Percentiles rank a stretch among this genome's conserved stretches.
phyloP scores from a whole-genome alignment of 352 stramenopile genomes.

The Albugo laibachii region DNA sequence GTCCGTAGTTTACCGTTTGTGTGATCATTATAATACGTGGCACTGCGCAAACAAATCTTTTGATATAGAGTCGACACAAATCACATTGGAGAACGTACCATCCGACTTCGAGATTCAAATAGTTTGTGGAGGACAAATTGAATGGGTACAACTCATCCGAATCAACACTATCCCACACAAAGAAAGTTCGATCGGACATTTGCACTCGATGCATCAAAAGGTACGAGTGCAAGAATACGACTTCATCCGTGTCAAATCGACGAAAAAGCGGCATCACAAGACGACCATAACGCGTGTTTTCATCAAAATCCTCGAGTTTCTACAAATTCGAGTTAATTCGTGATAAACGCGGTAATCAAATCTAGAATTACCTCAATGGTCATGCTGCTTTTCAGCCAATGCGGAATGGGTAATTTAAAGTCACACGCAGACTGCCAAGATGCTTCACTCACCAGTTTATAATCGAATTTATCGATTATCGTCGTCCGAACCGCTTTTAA shows the following conservation, averaged over 20 bases:
- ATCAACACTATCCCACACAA: slow-evolving; percentile 51
- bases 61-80: neutral
- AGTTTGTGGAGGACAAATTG: slow-evolving; percentile 27
- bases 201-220: slow-evolving; percentile 43
- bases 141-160: slow-evolving; percentile 44
- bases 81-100: slow-evolving; percentile 17
- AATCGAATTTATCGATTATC: slow-evolving; percentile 26
- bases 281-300: slow-evolving; percentile 55
- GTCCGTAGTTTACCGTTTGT: slow-evolving; percentile 25
- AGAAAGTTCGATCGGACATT: slow-evolving; percentile 29
- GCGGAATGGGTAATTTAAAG: slow-evolving; percentile 47
- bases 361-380: slow-evolving; percentile 22
- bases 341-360: neutral
- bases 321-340: neutral
- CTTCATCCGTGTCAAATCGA: slow-evolving; percentile 23
- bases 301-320: slow-evolving; percentile 54
- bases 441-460: slow-evolving; percentile 35
- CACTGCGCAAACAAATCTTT: slow-evolving; percentile 8
- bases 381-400: slow-evolving; percentile 39
- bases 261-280: slow-evolving; percentile 50
- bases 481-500: slow-evolving; percentile 51
- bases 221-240: slow-evolving; percentile 64
- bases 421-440: slow-evolving; percentile 63
- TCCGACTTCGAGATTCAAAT: slow-evolving; percentile 60
- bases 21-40: slow-evolving; percentile 41